phyloP scores from a whole-genome alignment of 345 rosid genomes.

The Euphorbia peplus region DNA sequence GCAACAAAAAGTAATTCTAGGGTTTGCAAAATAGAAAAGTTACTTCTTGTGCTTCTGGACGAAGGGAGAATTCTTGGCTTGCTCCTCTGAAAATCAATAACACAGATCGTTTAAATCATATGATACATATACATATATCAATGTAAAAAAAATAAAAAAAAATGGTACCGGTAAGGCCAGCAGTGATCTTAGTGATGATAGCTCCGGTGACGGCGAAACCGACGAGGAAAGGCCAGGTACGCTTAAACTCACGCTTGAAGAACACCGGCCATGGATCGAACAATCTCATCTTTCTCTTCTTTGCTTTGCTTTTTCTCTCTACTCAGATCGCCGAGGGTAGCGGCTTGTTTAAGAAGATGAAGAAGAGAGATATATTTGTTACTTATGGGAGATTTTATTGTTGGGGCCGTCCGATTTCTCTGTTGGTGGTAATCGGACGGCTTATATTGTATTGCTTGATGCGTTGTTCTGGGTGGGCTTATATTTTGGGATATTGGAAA shows the following conservation, averaged over 20 bases:
- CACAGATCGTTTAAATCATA: background rate
- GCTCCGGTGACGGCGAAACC: conserved; percentile 75
- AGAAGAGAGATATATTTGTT: background rate
- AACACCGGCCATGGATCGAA: conserved; percentile 78
- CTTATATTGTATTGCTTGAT: background rate
- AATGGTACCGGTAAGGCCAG: conserved; percentile 59
- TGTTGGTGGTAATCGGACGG: background rate
- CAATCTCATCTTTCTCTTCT: conserved; percentile 34
- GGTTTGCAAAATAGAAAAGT: conserved; percentile 3
- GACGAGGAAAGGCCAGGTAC: conserved; percentile 80
- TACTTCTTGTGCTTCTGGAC: conserved; percentile 81
- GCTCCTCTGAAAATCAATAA: conserved; percentile 56
- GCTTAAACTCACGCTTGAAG: conserved; percentile 77
- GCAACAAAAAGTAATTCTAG: conserved; percentile 1
- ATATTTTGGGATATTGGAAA: background rate
- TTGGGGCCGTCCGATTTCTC: background rate
- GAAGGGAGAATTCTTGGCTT: conserved; percentile 76
- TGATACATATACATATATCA: background rate
- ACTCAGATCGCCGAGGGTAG: background rate
- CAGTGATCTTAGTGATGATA: conserved; percentile 62
- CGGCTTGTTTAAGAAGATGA: conserved; percentile 1
- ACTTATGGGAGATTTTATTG: background rate
- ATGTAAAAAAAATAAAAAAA: background rate
- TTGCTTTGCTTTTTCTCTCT: conserved; percentile 20
- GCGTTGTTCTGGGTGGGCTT: background rate